Base-by-base conservation (phyloP, 495 filamentous ascomycete genomes). In the Friedmanniomyces endolithicus region DNA sequence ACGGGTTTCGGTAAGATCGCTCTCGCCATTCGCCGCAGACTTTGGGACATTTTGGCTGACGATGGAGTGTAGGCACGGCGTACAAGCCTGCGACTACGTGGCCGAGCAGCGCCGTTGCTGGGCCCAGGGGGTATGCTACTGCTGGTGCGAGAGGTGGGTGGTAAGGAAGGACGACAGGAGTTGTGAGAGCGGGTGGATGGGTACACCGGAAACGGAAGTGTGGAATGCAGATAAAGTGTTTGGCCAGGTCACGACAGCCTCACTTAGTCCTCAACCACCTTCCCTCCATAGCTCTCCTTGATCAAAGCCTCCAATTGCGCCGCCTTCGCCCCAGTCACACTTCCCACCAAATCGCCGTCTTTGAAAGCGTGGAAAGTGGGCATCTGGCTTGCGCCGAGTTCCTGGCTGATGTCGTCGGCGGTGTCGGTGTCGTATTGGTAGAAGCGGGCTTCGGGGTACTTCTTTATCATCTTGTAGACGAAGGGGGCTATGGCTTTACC, bases 401-500 rank as follows among this genome's bases (percentile, higher is more conserved):
- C 63, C 22, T 65, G 63, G 22, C 51, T 51, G 41, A 65, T 63
- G 48, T 63, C 63, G 27, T 54, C 48, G 17, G 56, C 59, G 22
- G 53, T 45, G 11, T 65, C 63, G 11, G 57, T 57, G 39, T 65
- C 58, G 48, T 63, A 65, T 31, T 53, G 55, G 50, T 61, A 65
- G 55, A 61, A 65, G n/a, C 51, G 48, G 1, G 52, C 58, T 12
- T 63, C 58, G 2, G 63, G 63, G 35, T 59, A 65, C 40, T 64
- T 61, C 33, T 48, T 40, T 0, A 59, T 50, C 61, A 66, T 57
- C 56, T 62, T 62, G 29, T 62, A 41, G 27, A 66, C 55, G 31
- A 62, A 58, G 9, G 64, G 64, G 1, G 48, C 48, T n/a, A 66
- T 66, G 24, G 62, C 58, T 41, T 66, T 66, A 56, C 63, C 63